Evolutionary conservation across 306 rosid genomes (phyloP).

Genomic region (Trifolium pratense): DNA sequence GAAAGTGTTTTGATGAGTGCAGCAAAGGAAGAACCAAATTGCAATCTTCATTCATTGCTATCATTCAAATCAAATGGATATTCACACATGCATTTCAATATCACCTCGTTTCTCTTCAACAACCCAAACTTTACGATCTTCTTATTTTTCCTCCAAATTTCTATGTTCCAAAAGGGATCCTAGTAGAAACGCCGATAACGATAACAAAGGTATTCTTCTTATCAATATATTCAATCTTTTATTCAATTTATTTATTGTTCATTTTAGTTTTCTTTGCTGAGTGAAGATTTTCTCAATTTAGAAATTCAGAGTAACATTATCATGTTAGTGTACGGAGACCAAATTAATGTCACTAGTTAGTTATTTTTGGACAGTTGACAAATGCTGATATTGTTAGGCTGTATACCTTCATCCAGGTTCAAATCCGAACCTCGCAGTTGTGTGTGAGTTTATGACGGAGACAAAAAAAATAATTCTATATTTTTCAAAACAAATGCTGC

Average conservation of each 20-base stretch:
- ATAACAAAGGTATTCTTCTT: constrained; percentile 43
- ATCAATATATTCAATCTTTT: background rate
- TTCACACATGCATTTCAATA: constrained; percentile 52
- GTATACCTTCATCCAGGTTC: too few relatives aligned
- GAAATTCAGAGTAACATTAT: too few relatives aligned
- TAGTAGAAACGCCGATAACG: constrained; percentile 46
- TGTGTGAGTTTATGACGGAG: too few relatives aligned
- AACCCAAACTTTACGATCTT: constrained; percentile 26
- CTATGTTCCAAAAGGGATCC: constrained; percentile 62
- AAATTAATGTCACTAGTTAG: too few relatives aligned
- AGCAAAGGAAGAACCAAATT: background rate
- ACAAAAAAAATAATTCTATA: too few relatives aligned
- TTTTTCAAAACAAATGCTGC: background rate
- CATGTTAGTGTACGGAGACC: too few relatives aligned
- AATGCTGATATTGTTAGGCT: too few relatives aligned
- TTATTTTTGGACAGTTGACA: too few relatives aligned
- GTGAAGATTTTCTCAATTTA: too few relatives aligned
- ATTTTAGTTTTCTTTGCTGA: background rate
- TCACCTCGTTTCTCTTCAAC: constrained; percentile 50
- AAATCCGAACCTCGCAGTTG: too few relatives aligned
- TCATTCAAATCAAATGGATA: constrained; percentile 56
- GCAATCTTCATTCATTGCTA: constrained; percentile 29
- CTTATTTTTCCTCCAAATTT: constrained; percentile 38
- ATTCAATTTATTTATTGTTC: background rate
- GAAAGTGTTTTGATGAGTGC: constrained; percentile 14